A percentile compares a stretch with the other conserved stretches of the same genome.
Evolutionary conservation across 1,284 basidiomycete genomes (phyloP).

Genomic region (Erythrobasidium hasegawianum): DNA sequence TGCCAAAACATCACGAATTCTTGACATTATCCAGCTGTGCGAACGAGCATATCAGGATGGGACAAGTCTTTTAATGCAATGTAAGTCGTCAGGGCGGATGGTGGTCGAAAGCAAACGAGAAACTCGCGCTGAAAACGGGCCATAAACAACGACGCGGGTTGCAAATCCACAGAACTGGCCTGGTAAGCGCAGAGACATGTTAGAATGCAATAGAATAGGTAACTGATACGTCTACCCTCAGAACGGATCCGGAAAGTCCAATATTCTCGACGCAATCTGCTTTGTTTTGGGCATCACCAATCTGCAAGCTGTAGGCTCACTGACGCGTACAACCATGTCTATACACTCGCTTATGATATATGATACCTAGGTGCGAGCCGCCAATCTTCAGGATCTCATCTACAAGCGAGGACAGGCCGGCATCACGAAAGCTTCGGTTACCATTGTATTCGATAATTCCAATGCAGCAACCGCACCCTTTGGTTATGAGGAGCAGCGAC

Average conservation of each 20-base stretch:
- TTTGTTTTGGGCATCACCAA: conserved; percentile 96
- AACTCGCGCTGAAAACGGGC: no score
- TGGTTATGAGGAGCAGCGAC: conserved; percentile 74
- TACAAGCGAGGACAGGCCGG: conserved; percentile 98
- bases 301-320: conserved; percentile 53
- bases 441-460: conserved; percentile 99
- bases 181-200: conserved; percentile 6
- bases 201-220: background rate
- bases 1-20: no score
- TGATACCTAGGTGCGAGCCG: conserved; percentile 75
- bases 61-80: conserved; percentile 52
- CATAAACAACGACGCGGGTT: background rate
- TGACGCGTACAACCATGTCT: background rate
- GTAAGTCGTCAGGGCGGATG: conserved; percentile 3
- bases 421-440: conserved; percentile 94
- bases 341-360: background rate
- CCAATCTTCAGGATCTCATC: conserved; percentile 94
- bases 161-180: conserved; percentile 11
- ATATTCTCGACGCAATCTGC: conserved; percentile 95
- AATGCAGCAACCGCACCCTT: conserved; percentile 80
- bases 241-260: conserved; percentile 73
- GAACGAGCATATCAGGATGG: conserved; percentile 52
- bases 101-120: no score
- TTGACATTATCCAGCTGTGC: conserved; percentile 41
- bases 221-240: background rate